Evolutionary conservation across 1,284 basidiomycete genomes (phyloP).

Genomic region (Thecaphora thlaspeos): DNA sequence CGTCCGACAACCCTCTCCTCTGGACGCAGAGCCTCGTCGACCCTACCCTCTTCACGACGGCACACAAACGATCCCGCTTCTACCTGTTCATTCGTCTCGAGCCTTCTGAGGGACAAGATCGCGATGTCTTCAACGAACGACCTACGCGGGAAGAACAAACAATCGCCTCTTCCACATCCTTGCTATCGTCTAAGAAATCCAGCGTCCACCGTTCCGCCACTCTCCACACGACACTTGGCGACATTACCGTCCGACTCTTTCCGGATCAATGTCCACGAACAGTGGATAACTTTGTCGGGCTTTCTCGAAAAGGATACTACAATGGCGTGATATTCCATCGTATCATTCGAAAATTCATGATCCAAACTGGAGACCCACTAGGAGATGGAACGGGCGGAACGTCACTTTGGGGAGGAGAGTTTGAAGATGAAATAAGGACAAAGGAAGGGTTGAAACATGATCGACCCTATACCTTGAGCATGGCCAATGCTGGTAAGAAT

Average conservation of each 20-base stretch:
- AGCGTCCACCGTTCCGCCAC: constrained; percentile 63
- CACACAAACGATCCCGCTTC: constrained; percentile 89
- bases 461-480: constrained; percentile 92
- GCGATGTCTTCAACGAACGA: constrained; percentile 97
- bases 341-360: constrained; percentile 98
- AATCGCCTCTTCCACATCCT: constrained; percentile 71
- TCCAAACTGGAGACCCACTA: constrained; percentile 95
- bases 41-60: constrained; percentile 89
- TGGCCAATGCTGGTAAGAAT: constrained; percentile 93
- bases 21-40: constrained; percentile 70
- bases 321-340: constrained; percentile 95
- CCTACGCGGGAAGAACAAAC: constrained; percentile 94
- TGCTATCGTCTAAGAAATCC: constrained; percentile 32
- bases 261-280: constrained; percentile 88
- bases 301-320: constrained; percentile 87
- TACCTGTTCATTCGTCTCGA: constrained; percentile 92
- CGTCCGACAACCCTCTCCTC: constrained; percentile 90
- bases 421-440: constrained; percentile 86
- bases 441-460: constrained; percentile 81
- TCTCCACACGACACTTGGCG: constrained; percentile 92
- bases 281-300: constrained; percentile 95
- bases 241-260: constrained; percentile 82
- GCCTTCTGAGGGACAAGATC: constrained; percentile 71
- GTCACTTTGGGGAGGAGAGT: constrained; percentile 89
- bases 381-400: constrained; percentile 94